phyloP scores from a whole-genome alignment of 352 stramenopile species.

The Globisporangium takayamanum region DNA sequence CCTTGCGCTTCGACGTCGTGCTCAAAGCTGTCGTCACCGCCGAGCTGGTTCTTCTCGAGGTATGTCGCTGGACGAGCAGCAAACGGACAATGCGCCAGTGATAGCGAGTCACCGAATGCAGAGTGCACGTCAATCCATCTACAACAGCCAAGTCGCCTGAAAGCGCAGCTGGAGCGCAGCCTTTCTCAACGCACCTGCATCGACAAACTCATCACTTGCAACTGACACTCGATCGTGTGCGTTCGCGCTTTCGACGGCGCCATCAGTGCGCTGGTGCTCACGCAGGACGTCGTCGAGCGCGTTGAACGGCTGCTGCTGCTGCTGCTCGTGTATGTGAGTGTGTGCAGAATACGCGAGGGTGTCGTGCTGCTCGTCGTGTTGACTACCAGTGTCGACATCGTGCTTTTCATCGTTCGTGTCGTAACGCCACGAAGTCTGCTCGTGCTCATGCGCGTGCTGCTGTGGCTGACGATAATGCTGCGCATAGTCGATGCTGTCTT shows the following conservation, averaged over 20 bases:
- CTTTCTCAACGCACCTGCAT: conserved; percentile 43
- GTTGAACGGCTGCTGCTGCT: neutral
- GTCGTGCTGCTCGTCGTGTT: neutral
- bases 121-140: neutral
- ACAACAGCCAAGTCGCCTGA: neutral
- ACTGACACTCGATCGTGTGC: conserved; percentile 11
- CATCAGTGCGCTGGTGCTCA: conserved; percentile 5
- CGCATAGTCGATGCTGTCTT: neutral
- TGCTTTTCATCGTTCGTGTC: neutral
- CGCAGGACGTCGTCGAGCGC: conserved; percentile 4
- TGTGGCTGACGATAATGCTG: neutral
- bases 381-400: neutral
- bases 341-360: conserved; percentile 30
- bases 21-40: conserved; percentile 39
- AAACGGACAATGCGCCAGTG: neutral
- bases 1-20: conserved; percentile 22
- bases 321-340: conserved; percentile 9
- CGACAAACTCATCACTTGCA: conserved; percentile 57
- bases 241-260: conserved; percentile 1
- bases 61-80: conserved; percentile 26
- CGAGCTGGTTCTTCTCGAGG: conserved; percentile 37
- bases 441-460: neutral
- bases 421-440: neutral
- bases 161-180: neutral
- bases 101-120: neutral